Evolutionary conservation across 1,284 basidiomycete species (phyloP).

Genomic region (Coniferiporia sulphurascens): DNA sequence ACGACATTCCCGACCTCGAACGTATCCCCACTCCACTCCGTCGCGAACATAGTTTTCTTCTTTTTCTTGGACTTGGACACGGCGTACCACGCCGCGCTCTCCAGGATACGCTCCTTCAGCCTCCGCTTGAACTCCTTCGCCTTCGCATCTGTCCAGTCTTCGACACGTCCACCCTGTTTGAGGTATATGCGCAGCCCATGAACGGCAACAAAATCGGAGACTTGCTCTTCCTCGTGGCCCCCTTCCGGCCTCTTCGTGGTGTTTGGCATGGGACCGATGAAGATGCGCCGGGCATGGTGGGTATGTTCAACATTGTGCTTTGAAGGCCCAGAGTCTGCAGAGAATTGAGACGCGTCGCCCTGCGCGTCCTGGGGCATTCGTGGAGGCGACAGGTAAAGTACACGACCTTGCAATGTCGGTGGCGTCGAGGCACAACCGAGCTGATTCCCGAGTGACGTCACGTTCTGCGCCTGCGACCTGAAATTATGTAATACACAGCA

Average conservation of each 20-base stretch:
- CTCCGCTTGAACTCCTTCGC: conserved; percentile 49
- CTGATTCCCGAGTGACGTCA: no score
- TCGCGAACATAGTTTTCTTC: conserved; percentile 26
- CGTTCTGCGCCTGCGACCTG: no score
- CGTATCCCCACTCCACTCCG: conserved; percentile 63
- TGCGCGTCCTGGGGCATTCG: not conserved
- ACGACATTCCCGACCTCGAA: conserved; percentile 71
- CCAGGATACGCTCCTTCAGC: conserved; percentile 55
- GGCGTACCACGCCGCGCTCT: conserved; percentile 35
- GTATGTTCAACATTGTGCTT: conserved; percentile 21
- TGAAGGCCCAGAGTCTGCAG: not conserved
- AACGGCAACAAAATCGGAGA: conserved; percentile 40
- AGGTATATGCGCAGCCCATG: conserved; percentile 63
- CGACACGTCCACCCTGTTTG: conserved; percentile 50
- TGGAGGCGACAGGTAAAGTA: not conserved
- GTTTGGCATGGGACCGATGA: conserved; percentile 61
- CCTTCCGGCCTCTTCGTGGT: conserved; percentile 22
- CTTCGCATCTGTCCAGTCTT: conserved; percentile 60
- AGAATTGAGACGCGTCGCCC: not conserved
- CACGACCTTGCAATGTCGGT: no score
- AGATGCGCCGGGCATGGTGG: conserved; percentile 23
- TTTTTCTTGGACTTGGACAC: conserved; percentile 50
- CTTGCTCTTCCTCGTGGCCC: conserved; percentile 30
- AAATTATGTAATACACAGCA: no score
- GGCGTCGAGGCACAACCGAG: no score